Evolutionary conservation across 768 basidiomycete species (phyloP).

Genomic region (Termitomyces sp.): DNA sequence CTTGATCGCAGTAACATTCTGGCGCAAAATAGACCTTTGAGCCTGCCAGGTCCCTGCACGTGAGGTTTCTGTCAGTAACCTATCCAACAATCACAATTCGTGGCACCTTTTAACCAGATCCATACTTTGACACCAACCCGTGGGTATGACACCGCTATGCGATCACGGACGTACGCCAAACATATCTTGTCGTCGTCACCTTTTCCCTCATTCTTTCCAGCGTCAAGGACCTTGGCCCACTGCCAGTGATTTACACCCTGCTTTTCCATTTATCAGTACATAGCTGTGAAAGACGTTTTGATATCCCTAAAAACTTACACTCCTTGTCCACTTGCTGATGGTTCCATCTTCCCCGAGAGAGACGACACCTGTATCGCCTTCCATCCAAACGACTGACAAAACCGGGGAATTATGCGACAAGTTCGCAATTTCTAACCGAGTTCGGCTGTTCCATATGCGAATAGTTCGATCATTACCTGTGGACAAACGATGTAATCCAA

Average conservation of each 20-base stretch:
- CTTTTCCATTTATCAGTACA: background rate
- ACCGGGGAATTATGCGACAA: conserved; percentile 49
- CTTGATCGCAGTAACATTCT: conserved; percentile 59
- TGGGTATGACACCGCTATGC: conserved; percentile 61
- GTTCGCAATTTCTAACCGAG: conserved; percentile 48
- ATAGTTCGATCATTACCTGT: conserved; percentile 56
- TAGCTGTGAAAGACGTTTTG: background rate
- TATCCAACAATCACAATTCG: background rate
- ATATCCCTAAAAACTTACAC: conserved; percentile 31
- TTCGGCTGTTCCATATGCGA: conserved; percentile 57
- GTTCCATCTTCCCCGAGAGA: conserved; percentile 55
- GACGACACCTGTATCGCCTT: conserved; percentile 51
- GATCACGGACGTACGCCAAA: conserved; percentile 52
- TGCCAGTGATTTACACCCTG: conserved; percentile 52
- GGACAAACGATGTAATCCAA: background rate
- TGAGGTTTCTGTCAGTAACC: conserved; percentile 3
- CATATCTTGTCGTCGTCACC: conserved; percentile 38
- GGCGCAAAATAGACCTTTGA: conserved; percentile 60
- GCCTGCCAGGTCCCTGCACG: conserved; percentile 55
- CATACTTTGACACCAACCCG: conserved; percentile 61
- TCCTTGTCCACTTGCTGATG: conserved; percentile 55
- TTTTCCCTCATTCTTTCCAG: conserved; percentile 32
- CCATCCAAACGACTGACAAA: conserved; percentile 55
- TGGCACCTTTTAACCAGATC: conserved; percentile 53
- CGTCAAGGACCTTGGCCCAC: conserved; percentile 52